Evolutionary conservation across 129 eudicot genomes (phyloP), one percentile per base, ranked within the genome.

Genomic region (Glebionis coronaria): DNA sequence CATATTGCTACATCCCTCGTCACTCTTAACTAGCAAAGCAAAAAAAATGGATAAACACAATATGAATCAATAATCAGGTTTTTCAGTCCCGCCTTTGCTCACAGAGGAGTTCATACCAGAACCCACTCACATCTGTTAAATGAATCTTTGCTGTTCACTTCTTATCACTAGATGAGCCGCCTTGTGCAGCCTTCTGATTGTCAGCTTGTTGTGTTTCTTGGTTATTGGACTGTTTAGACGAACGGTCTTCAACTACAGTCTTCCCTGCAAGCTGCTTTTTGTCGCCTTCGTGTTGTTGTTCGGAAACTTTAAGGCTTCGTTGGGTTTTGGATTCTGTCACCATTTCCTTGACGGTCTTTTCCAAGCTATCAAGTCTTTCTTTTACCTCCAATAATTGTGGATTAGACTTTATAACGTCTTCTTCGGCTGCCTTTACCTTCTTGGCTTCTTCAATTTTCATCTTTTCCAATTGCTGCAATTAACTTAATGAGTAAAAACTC

Each of bases 311-410:
- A 23, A 51, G 65, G 58, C 40, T 68, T 55, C 73, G 45, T 69
- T 71, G 83, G 70, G 69, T 74, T 78, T 87, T 87, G 15, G 88
- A 76, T 70, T 73, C 86, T n/a, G 35, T 78, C 25, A 61, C 80
- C 46, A 88, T 79, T 75, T 86, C 95, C 47, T 82, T 83, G 21
- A 92, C 74, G 0, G 84, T 68, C 47, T 75, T 85, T 72, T 91
- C 98, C 64, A 88, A 73, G 72, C 81, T 84, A 3, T 81, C 81
- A 46, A 91, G 81, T 58, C 98, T 91, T 69, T 50, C 95, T 77
- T 85, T 91, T 12, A 91, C 96, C 76, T 85, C 85, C 57, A 69
- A 45, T 72, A 91, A 73, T 68, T 81, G 88, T 10, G 87, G 85
- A 79, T 82, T 79, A 10, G 86, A 74, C 35, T 44, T 65, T 3